Conservation (phyloP, 192 early-diverging fungal species). For the Backusella luteola region DNA sequence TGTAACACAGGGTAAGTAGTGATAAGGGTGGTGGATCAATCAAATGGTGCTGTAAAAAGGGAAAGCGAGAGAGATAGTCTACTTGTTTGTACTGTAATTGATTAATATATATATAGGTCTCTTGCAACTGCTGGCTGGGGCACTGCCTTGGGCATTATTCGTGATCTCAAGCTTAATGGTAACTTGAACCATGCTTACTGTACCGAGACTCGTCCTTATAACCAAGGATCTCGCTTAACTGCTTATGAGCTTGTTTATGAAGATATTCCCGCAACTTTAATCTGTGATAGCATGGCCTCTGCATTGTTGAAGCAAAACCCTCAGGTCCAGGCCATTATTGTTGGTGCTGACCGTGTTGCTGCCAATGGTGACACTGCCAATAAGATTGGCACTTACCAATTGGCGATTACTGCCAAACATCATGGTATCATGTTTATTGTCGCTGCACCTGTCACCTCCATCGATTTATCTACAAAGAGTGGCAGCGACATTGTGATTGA, state of each 20-base stretch:
- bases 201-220: constrained; percentile 97
- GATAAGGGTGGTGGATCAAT: background rate
- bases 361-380: constrained; percentile 98
- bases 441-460: constrained; percentile 90
- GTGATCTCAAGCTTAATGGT: constrained; percentile 59
- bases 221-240: constrained; percentile 94
- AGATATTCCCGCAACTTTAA: constrained; percentile 86
- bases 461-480: constrained; percentile 71
- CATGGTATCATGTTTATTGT: constrained; percentile 91
- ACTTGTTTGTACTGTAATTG: background rate
- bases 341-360: constrained; percentile 96
- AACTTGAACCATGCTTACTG: constrained; percentile 80
- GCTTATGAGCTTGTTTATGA: constrained; percentile 93
- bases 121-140: constrained; percentile 83
- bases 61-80: background rate
- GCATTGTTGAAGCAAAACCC: constrained; percentile 65
- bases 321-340: constrained; percentile 80
- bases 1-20: constrained; percentile 89
- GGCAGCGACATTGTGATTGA: constrained; percentile 88
- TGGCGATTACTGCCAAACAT: constrained; percentile 87
- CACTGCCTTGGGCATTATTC: constrained; percentile 93
- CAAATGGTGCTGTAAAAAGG: background rate
- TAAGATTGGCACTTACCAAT: constrained; percentile 98
- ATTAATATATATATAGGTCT: constrained; percentile 39
- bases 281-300: constrained; percentile 92